Evolutionary conservation across 441 rosid species (phyloP).

Genomic region (Bocquillonia castaneifolia): DNA sequence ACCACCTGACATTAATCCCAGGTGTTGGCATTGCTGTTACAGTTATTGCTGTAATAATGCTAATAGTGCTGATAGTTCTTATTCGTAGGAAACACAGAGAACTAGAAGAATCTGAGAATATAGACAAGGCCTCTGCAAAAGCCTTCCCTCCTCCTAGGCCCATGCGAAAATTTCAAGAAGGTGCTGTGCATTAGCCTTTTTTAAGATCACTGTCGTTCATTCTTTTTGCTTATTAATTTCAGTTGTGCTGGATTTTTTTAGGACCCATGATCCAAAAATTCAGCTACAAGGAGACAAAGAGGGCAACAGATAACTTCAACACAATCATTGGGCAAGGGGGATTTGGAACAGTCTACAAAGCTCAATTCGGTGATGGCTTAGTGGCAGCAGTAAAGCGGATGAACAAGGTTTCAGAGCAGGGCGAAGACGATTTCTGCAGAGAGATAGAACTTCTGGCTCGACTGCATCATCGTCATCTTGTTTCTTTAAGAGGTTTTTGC

Average conservation of each 20-base stretch:
- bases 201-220: constrained; percentile 3
- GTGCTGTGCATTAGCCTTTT: constrained; percentile 26
- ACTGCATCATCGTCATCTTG: constrained; percentile 95
- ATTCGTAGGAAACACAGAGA: constrained; percentile 66
- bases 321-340: constrained; percentile 79
- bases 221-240: background rate
- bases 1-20: constrained; percentile 64
- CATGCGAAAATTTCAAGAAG: constrained; percentile 64
- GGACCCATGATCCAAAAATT: constrained; percentile 69
- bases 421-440: constrained; percentile 70
- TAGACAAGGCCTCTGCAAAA: constrained; percentile 47
- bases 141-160: constrained; percentile 48
- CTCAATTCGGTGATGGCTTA: constrained; percentile 59
- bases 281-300: constrained; percentile 73
- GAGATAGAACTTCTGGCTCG: constrained; percentile 93
- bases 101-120: constrained; percentile 51
- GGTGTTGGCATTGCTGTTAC: constrained; percentile 70
- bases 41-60: constrained; percentile 49
- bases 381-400: constrained; percentile 69
- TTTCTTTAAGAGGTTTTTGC: constrained; percentile 85
- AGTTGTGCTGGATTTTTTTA: constrained; percentile 29
- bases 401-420: constrained; percentile 71
- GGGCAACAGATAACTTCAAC: constrained; percentile 63
- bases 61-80: constrained; percentile 57
- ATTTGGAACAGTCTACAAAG: constrained; percentile 87